Conservation (phyloP, 257 asterid genomes). For the Anisodus tanguticus region DNA sequence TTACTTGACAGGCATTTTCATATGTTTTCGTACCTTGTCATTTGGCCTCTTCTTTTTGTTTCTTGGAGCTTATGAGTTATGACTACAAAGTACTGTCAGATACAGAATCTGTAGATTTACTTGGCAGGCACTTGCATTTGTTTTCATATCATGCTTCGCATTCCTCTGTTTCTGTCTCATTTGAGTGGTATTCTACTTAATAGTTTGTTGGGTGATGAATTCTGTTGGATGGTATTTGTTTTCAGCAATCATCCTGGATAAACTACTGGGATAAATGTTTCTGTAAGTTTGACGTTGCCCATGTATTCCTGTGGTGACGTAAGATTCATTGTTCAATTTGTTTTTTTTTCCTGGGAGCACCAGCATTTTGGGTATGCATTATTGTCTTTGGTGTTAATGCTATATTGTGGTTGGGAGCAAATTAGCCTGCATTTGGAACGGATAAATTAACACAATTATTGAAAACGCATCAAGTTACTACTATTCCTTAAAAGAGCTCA, state of each 20-base stretch:
- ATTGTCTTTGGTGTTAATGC: no score
- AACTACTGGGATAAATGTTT: neutral
- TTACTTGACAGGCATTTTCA: neutral
- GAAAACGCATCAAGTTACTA: no score
- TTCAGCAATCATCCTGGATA: constrained; percentile 10
- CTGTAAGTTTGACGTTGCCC: neutral
- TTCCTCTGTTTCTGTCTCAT: neutral
- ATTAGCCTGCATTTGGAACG: no score
- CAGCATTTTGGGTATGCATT: no score
- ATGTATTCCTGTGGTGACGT: neutral
- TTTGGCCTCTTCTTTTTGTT: constrained; percentile 8
- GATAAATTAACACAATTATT: no score
- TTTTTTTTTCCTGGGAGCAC: no score
- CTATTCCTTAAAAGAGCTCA: no score
- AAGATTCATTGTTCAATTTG: neutral
- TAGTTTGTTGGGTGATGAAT: neutral
- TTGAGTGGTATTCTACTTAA: neutral
- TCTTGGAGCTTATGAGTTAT: neutral
- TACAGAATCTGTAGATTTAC: neutral
- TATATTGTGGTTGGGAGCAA: no score
- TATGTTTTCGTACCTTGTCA: neutral
- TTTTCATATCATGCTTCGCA: neutral
- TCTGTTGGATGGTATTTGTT: constrained; percentile 3
- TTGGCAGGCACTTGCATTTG: constrained; percentile 23
- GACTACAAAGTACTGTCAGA: neutral